phyloP scores from a whole-genome alignment of 345 rosid genomes.

The Lepidium sativum region DNA sequence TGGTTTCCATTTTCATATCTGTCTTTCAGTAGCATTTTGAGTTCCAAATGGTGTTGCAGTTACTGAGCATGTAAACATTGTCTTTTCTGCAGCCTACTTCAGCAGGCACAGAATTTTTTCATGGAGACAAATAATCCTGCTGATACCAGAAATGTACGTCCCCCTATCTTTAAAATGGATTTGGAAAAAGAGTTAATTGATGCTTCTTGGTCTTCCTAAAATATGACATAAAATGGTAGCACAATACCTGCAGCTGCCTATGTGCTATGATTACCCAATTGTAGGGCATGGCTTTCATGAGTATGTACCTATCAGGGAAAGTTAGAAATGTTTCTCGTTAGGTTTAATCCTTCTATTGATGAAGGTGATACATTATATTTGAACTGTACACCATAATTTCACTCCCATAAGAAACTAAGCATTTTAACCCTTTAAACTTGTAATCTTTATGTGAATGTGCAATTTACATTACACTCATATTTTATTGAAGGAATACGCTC shows the following conservation, averaged over 20 bases:
- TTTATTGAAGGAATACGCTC: not conserved
- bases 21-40: not conserved
- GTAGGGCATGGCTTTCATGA: not conserved
- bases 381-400: not conserved
- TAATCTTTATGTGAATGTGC: not conserved
- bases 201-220: not conserved
- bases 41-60: not conserved
- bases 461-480: not conserved
- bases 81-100: conserved; percentile 52
- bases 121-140: conserved; percentile 46
- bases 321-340: no score
- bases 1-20: not conserved
- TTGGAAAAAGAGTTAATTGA: not conserved
- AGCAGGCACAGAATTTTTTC: conserved; percentile 59
- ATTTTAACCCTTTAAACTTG: not conserved
- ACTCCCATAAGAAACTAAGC: not conserved
- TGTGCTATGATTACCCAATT: not conserved
- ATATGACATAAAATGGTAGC: not conserved
- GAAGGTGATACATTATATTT: not conserved
- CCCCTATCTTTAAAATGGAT: conserved; percentile 9
- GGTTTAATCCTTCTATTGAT: not conserved
- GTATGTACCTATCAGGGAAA: not conserved
- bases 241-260: not conserved
- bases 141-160: conserved; percentile 63
- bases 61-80: conserved; percentile 5